These are phyloP conservation scores for Boletus sp. DNA, from an alignment of 768 basidiomycete genomes.

Conservation along the genomic window DNA sequence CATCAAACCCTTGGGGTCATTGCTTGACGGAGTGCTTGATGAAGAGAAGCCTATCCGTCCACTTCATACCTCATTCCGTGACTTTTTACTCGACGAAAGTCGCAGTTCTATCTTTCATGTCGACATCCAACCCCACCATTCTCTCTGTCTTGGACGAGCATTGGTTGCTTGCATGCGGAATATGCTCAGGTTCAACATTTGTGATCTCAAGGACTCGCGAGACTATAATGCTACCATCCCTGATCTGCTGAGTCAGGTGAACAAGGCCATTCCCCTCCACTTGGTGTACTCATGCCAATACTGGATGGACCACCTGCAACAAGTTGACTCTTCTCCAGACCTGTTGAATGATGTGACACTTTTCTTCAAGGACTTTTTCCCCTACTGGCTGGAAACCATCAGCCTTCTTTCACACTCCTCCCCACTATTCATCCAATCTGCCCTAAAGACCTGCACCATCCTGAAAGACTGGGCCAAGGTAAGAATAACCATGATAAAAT, in stretches of 20 bases:
- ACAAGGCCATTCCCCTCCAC: neutral
- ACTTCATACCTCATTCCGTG: neutral
- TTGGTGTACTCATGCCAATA: no score
- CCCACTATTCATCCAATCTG: neutral
- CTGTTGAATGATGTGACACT: neutral
- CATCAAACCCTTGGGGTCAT: neutral
- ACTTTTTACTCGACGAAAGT: neutral
- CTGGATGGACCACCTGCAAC: no score
- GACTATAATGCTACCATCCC: neutral
- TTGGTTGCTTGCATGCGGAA: neutral
- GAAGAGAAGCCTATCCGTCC: neutral
- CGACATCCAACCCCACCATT: neutral
- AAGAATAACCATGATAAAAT: neutral
- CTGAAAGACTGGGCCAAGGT: neutral
- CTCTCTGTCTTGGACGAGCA: neutral
- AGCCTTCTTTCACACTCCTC: no score
- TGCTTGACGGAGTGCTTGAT: neutral
- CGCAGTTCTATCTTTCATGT: neutral
- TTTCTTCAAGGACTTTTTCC: slow-evolving; percentile 4
- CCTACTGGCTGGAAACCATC: neutral
- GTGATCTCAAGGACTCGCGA: neutral
- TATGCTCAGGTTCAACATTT: slow-evolving; percentile 6
- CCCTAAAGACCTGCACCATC: neutral
- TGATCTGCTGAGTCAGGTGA: neutral
- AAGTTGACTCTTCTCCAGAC: neutral